Evolutionary conservation across 192 early-diverging fungal genomes (phyloP).

Genomic region (Coemansia sp.): DNA sequence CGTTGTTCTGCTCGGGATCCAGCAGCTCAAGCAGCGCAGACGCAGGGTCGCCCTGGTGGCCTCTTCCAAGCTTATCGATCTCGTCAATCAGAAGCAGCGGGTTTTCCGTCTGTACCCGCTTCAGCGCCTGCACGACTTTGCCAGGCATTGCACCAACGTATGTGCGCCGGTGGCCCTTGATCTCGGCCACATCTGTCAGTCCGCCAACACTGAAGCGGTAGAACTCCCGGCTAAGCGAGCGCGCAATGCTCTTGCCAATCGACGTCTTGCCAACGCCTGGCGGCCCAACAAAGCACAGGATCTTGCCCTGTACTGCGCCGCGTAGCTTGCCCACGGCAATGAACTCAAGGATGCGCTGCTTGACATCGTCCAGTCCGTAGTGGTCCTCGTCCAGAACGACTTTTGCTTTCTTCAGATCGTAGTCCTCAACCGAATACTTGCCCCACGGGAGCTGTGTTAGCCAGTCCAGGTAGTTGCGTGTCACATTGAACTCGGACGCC

Average conservation of each 20-base stretch:
- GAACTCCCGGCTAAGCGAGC: slow-evolving; percentile 91
- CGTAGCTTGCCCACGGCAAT: slow-evolving; percentile 97
- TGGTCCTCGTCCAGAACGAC: slow-evolving; percentile 97
- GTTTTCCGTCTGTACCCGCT: slow-evolving; percentile 99
- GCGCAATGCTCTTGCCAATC: slow-evolving; percentile 96
- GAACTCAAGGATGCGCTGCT: slow-evolving; percentile 98
- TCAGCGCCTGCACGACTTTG: slow-evolving; percentile 97
- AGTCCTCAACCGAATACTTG: slow-evolving; percentile 85
- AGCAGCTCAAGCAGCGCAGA: slow-evolving; percentile 94
- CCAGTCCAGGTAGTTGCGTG: slow-evolving; percentile 99
- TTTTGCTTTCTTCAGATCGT: slow-evolving; percentile 83
- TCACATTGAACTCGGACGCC: slow-evolving; percentile 98
- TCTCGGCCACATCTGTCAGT: slow-evolving; percentile 96
- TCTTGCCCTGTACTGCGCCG: slow-evolving; percentile 97
- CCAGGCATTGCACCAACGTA: slow-evolving; percentile 99
- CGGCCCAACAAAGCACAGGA: slow-evolving; percentile 97
- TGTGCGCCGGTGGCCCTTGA: slow-evolving; percentile 98
- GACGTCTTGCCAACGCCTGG: slow-evolving; percentile 99
- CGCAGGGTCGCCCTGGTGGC: slow-evolving; percentile 97
- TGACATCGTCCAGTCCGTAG: slow-evolving; percentile 99
- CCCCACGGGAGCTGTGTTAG: slow-evolving; percentile 98
- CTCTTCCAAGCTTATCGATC: slow-evolving; percentile 97
- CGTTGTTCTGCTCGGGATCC: slow-evolving; percentile 96
- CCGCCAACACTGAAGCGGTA: slow-evolving; percentile 98
- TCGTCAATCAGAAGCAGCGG: slow-evolving; percentile 98